phyloP scores from a whole-genome alignment of 352 stramenopile species.

The Pythium insidiosum region DNA sequence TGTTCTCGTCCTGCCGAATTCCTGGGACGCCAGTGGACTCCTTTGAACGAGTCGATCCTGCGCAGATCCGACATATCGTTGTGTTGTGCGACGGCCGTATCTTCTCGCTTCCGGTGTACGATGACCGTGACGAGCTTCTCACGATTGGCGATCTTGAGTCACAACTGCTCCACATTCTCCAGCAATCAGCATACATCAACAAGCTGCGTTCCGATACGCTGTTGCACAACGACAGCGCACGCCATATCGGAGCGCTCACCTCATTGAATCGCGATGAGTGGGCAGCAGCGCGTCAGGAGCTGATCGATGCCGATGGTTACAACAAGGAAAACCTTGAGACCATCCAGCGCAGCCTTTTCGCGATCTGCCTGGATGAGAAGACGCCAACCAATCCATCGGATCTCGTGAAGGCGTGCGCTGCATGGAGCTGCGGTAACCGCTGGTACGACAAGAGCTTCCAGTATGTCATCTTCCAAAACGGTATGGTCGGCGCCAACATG shows the following conservation, averaged over 20 bases:
- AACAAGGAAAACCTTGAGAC: slow-evolving; percentile 63
- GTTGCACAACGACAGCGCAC: slow-evolving; percentile 16
- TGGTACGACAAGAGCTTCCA: slow-evolving; percentile 97
- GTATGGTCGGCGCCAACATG: slow-evolving; percentile 86
- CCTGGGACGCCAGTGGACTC: slow-evolving; percentile 40
- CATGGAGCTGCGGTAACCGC: slow-evolving; percentile 67
- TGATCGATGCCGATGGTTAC: slow-evolving; percentile 37
- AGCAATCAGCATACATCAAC: slow-evolving; percentile 35
- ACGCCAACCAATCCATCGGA: slow-evolving; percentile 33
- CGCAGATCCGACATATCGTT: slow-evolving; percentile 29
- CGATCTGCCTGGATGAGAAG: slow-evolving; percentile 82
- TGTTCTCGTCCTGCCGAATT: slow-evolving; percentile 90
- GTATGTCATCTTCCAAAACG: slow-evolving; percentile 90
- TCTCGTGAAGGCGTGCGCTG: slow-evolving; percentile 47
- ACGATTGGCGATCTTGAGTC: slow-evolving; percentile 58
- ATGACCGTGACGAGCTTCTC: slow-evolving; percentile 31
- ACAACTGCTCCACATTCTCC: slow-evolving; percentile 44
- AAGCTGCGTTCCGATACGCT: slow-evolving; percentile 13
- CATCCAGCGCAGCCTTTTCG: slow-evolving; percentile 86
- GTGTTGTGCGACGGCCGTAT: slow-evolving; percentile 45
- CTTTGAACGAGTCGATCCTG: slow-evolving; percentile 39
- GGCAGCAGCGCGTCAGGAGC: slow-evolving; percentile 60
- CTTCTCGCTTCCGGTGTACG: slow-evolving; percentile 43
- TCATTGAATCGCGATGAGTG: slow-evolving; percentile 85
- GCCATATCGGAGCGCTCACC: slow-evolving; percentile 83